Evolutionary conservation across 208 protist species (phyloP).

Genomic region (Entamoeba invadens): DNA sequence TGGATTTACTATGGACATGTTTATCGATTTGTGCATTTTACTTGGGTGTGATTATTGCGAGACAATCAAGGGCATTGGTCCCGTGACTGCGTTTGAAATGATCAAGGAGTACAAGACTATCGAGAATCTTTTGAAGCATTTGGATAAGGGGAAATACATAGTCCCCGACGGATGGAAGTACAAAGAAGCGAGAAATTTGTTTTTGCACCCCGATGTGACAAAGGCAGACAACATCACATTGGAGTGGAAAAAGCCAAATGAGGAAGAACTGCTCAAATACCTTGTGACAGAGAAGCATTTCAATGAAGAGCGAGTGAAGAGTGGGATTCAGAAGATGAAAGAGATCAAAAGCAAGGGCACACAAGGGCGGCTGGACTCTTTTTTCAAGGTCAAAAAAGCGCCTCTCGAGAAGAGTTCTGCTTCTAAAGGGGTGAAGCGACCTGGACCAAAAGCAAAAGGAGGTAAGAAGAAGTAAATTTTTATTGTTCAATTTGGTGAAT

Average conservation of each 20-base stretch:
- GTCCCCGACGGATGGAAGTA: slow-evolving; percentile 56
- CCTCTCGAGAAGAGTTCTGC: neutral
- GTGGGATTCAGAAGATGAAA: neutral
- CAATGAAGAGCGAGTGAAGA: slow-evolving; percentile 39
- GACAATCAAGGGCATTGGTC: slow-evolving; percentile 89
- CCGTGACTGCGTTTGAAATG: slow-evolving; percentile 69
- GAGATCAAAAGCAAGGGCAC: neutral
- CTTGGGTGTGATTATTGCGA: slow-evolving; percentile 35
- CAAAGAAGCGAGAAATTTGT: slow-evolving; percentile 64
- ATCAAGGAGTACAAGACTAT: slow-evolving; percentile 62
- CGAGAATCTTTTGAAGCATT: slow-evolving; percentile 69
- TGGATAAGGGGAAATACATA: slow-evolving; percentile 44
- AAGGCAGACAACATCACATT: neutral
- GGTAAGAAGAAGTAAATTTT: neutral
- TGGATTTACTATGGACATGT: slow-evolving; percentile 13
- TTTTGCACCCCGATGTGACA: slow-evolving; percentile 64
- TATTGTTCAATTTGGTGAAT: too few species aligned
- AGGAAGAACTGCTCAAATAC: slow-evolving; percentile 73
- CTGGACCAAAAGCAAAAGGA: neutral
- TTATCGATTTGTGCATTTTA: slow-evolving; percentile 27
- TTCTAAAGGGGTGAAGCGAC: neutral
- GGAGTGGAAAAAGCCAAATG: slow-evolving; percentile 6
- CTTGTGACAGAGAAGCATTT: slow-evolving; percentile 88
- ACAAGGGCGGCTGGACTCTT: neutral
- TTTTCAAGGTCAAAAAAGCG: neutral